Percentiles rank a stretch among this genome's conserved stretches.
Evolutionary conservation across 306 rosid genomes (phyloP).

Genomic region (Nissolia schottii): DNA sequence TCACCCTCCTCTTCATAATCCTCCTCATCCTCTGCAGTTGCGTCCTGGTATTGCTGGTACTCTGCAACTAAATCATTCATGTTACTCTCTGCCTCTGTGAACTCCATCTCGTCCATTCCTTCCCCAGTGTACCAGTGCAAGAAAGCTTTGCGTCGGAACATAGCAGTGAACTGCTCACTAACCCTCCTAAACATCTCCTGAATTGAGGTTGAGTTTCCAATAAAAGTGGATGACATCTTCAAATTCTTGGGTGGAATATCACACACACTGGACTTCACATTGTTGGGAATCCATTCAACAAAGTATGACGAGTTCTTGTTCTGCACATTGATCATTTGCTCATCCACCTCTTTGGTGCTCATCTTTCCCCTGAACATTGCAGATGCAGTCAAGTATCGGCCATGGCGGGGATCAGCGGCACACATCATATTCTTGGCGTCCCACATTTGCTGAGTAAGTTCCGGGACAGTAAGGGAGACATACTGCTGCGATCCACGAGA

Average conservation of each 20-base stretch:
- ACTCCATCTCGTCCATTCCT: conserved; percentile 98
- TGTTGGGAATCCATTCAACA: conserved; percentile 95
- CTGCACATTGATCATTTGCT: conserved; percentile 92
- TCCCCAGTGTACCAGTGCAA: conserved; percentile 97
- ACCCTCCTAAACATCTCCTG: conserved; percentile 98
- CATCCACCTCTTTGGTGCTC: conserved; percentile 97
- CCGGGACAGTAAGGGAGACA: conserved; percentile 89
- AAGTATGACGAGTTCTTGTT: conserved; percentile 90
- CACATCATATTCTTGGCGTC: conserved; percentile 97
- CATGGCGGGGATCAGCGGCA: conserved; percentile 95
- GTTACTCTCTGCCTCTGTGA: conserved; percentile 90
- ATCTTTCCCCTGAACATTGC: conserved; percentile 95
- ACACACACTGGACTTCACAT: conserved; percentile 90
- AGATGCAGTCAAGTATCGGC: conserved; percentile 86
- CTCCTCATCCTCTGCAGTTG: conserved; percentile 76
- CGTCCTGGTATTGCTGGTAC: conserved; percentile 94
- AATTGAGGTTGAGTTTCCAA: conserved; percentile 90
- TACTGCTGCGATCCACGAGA: conserved; percentile 94
- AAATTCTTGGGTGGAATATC: conserved; percentile 79
- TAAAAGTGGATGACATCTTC: conserved; percentile 86
- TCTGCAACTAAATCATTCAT: conserved; percentile 94
- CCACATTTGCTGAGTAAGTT: conserved; percentile 97
- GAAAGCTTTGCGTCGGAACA: conserved; percentile 90
- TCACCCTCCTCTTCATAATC: conserved; percentile 59
- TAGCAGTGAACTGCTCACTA: conserved; percentile 89